Base-by-base conservation (phyloP, 2,329 filamentous ascomycete species). In the Calycina herbarum region DNA sequence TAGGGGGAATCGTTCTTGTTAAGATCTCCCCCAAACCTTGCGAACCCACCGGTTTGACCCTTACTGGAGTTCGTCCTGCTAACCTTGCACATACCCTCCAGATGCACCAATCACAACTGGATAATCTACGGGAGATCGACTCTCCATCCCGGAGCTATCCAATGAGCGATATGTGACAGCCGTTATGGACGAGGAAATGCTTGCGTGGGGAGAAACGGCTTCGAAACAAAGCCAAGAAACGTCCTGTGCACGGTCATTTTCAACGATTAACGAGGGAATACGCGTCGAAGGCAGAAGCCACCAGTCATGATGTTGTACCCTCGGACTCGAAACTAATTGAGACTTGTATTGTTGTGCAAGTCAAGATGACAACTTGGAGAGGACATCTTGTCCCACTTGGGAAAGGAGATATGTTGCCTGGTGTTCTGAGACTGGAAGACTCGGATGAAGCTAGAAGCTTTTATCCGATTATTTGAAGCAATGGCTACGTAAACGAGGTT, bases 181-280 rank as follows among this genome's bases (percentile, higher is more conserved):
- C 8, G 17, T 48, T 45, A 17, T 20, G 31, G 17, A 48, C 38
- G 17, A 29, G 20, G n/a, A 29, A 35, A 54, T 33, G 40, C 13
- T 38, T 31, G 38, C n/a, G 42, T 29, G 51, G n/a, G 62, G 15
- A 40, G 62, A 64, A 64, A 64, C 62, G 20, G 20, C 38, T 29
- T 51, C 57, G 57, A 64, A 64, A 64, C 57, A 38, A 40, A 42
- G 57, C 62, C 31, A 59, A 64, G 62, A 59, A 59, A 64, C 61
- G 29, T 57, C 17, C 27, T 29, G 13, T 17, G 38, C 38, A 40
- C 38, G 38, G 38, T 5, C 38, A 15, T 40, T 40, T 40, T 11
- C 38, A 40, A 40, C 38, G 38, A 5, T 40, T 17, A 40, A 40
- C 38, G 38, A 11, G 38, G 38, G 13, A 15, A 40, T 40, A 40